Base-by-base conservation (phyloP, 805 yeast species). In the Hanseniaspora guilliermondii region DNA sequence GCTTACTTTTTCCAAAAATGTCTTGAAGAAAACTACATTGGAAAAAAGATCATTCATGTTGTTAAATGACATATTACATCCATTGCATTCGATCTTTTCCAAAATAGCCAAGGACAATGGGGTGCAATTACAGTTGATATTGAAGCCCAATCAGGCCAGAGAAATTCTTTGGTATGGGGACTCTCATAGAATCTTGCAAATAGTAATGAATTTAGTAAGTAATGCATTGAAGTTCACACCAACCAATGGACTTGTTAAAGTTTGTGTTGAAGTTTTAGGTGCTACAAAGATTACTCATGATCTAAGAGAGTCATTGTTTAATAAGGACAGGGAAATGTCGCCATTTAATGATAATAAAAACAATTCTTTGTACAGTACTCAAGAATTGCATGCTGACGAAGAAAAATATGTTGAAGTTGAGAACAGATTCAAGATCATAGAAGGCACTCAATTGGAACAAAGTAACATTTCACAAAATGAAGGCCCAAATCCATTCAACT, bases 201-300 rank as follows among this genome's bases (percentile, higher is more conserved):
- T 93, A 49, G 82, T 91, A 6, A 88, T 91, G 89, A 93, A 93
- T 62, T 72, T 93, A 54, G 93, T 91, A 9, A 83, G 94, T 17
- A 91, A 93, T 68, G 82, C 95, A 0, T 72, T 93, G 61, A 93
- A 93, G 65, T 93, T 93, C 62, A 89, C 97, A 0, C 96, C 96
- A 0, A 84, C 81, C 17, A 86, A 87, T 56, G 97, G 97, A 2
- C 75, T 77, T 16, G 94, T 89, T 12, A 74, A 75, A 30, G 86
- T 87, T 83, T n/a, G 54, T 83, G 19, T 93, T 93, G 39, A 85
- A 80, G 62, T 85, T 82, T 62, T 93, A 84, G 61, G 75, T 71
- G 60, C 70, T 64, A 24, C 65, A 67, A 56, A 78, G 86, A 27
- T 66, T 67, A 48, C 60, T 57, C 0, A 64, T 60, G 14, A 65